Evolutionary conservation across 306 rosid genomes (phyloP).

Genomic region (Crataegus laevigata): DNA sequence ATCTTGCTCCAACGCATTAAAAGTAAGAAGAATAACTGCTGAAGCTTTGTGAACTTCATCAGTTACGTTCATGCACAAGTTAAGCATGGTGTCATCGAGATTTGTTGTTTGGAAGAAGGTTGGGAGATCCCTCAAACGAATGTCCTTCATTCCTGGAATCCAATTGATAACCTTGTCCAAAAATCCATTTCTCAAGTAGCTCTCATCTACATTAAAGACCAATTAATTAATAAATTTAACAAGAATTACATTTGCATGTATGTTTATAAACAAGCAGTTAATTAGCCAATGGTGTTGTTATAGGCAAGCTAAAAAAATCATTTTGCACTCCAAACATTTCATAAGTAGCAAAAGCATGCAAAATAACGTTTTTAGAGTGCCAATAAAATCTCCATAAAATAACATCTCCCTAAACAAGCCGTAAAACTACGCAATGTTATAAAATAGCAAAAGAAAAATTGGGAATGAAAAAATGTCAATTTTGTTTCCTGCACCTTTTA

Average conservation of each 20-base stretch:
- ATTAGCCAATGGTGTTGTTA: no score
- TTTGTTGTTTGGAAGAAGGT: neutral
- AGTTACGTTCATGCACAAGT: neutral
- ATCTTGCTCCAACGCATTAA: neutral
- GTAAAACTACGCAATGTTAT: no score
- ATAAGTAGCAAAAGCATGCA: no score
- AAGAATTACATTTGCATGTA: no score
- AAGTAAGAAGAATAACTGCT: slow-evolving; percentile 2
- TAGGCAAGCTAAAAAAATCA: no score
- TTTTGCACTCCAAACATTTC: no score
- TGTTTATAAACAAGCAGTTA: no score
- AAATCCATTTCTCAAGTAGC: neutral
- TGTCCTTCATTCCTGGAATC: slow-evolving; percentile 7
- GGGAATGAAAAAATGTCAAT: no score
- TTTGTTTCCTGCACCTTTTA: neutral
- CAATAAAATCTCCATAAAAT: no score
- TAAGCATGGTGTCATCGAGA: neutral
- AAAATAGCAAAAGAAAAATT: no score
- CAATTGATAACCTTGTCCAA: slow-evolving; percentile 6
- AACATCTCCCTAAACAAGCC: no score
- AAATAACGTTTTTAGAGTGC: no score
- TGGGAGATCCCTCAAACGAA: slow-evolving; percentile 1
- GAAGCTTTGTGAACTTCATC: neutral
- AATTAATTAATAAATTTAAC: neutral
- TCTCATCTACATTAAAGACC: neutral